These are phyloP conservation scores for Chlorokybus atmophyticus DNA, from an alignment of 139 green algal genomes.

Conservation along the genomic window DNA sequence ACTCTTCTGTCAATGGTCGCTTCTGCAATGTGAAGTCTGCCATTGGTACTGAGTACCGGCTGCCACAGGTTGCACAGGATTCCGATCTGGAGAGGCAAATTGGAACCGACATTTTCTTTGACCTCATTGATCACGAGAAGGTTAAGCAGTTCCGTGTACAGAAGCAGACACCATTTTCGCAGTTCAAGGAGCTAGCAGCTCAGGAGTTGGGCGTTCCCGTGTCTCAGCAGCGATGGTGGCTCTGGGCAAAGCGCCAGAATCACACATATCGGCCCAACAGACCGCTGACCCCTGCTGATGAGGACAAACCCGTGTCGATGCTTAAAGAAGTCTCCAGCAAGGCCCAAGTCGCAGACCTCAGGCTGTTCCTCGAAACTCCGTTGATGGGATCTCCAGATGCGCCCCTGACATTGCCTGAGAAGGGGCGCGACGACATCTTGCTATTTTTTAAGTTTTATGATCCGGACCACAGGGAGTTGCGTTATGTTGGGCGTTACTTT, in stretches of 20 bases:
- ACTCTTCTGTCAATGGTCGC: too few relatives aligned
- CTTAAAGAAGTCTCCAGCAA: slow-evolving; percentile 29
- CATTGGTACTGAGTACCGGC: neutral
- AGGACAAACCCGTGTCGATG: slow-evolving; percentile 7
- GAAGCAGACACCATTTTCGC: slow-evolving; percentile 60
- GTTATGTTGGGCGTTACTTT: slow-evolving; percentile 36
- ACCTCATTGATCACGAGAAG: slow-evolving; percentile 77
- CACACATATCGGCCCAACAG: slow-evolving; percentile 47
- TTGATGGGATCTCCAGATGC: neutral
- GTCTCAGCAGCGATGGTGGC: slow-evolving; percentile 75
- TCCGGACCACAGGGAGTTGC: slow-evolving; percentile 24
- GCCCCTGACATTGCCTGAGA: slow-evolving; percentile 15
- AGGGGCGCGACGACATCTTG: slow-evolving; percentile 38
- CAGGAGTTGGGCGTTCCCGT: slow-evolving; percentile 52
- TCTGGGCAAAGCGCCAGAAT: slow-evolving; percentile 69
- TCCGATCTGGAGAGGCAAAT: slow-evolving; percentile 45
- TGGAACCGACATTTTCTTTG: slow-evolving; percentile 55
- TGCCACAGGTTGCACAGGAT: slow-evolving; percentile 18
- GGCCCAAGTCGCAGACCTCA: slow-evolving; percentile 33
- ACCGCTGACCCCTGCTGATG: slow-evolving; percentile 34
- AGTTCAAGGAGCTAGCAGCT: slow-evolving; percentile 54
- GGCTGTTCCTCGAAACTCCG: slow-evolving; percentile 45
- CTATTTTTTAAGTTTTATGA: slow-evolving; percentile 90
- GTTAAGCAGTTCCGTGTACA: slow-evolving; percentile 51
- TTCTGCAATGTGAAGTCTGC: neutral